These are phyloP conservation scores for Pseudocercospora pini-densiflorae DNA, from an alignment of 2,329 filamentous ascomycete species.

Conservation along the genomic window DNA sequence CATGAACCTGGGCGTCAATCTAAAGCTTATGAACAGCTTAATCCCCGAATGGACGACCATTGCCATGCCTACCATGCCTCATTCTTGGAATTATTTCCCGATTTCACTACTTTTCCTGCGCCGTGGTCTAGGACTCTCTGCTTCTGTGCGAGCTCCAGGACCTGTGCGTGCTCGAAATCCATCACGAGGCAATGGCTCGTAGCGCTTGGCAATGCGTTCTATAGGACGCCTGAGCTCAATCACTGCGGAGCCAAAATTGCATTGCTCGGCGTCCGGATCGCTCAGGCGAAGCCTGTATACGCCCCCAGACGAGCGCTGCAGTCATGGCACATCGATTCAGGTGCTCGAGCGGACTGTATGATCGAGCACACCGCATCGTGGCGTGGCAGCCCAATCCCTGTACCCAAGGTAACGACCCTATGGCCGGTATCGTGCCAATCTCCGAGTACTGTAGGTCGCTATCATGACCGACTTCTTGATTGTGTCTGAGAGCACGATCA, in stretches of 20 bases:
- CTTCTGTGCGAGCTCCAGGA: neutral
- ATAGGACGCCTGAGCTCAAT: neutral
- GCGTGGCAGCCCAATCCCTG: neutral
- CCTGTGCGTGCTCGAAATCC: too few species aligned
- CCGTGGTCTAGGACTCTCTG: neutral
- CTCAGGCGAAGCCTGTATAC: neutral
- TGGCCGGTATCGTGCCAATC: neutral
- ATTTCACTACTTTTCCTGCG: neutral
- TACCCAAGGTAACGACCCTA: neutral
- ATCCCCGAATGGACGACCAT: neutral
- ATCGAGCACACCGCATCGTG: neutral
- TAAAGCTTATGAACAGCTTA: conserved; percentile 8
- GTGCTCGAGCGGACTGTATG: neutral
- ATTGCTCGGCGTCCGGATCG: neutral
- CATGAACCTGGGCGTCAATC: neutral
- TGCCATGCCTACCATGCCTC: neutral
- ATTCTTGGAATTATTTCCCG: neutral
- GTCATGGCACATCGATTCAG: neutral
- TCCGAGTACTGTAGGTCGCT: neutral
- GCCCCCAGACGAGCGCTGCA: neutral
- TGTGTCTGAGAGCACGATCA: neutral
- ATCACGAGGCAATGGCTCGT: too few species aligned
- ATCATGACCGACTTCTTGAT: neutral
- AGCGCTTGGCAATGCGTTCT: too few species aligned
- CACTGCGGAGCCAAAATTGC: neutral